These are phyloP conservation scores for Sphaerulina musiva DNA, from an alignment of 2,329 filamentous ascomycete genomes.

Conservation along the genomic window DNA sequence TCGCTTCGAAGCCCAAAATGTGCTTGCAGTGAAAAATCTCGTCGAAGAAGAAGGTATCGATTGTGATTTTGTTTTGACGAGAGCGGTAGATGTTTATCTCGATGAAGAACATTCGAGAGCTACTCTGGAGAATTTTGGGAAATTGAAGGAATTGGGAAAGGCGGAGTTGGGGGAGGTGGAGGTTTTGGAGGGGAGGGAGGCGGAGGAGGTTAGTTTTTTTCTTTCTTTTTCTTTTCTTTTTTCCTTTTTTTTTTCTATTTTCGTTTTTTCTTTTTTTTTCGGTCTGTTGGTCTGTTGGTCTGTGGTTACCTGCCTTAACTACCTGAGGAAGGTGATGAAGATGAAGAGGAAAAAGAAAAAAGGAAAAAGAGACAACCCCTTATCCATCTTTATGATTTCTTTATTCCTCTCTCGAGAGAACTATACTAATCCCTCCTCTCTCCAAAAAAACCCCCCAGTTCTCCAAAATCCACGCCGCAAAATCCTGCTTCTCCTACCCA, in stretches of 20 bases:
- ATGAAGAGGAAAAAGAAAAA: no score
- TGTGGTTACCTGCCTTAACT: no score
- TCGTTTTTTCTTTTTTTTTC: no score
- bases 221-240: no score
- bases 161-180: not conserved
- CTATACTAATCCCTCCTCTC: no score
- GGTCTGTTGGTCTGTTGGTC: no score
- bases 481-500: slow-evolving; percentile 9
- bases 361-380: no score
- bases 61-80: slow-evolving; percentile 40
- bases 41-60: slow-evolving; percentile 36
- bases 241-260: no score
- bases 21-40: slow-evolving; percentile 21
- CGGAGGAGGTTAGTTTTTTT: no score
- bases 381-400: no score
- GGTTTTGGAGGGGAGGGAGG: not conserved
- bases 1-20: not conserved
- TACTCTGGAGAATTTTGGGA: not conserved
- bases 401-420: not conserved
- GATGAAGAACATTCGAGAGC: not conserved
- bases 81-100: slow-evolving; percentile 37
- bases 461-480: slow-evolving; percentile 13
- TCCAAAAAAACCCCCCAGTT: slow-evolving; percentile 4
- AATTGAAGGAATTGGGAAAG: not conserved
- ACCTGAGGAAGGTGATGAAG: no score